Conservation (phyloP, 495 filamentous ascomycete genomes). For the Annulohypoxylon bovei region DNA sequence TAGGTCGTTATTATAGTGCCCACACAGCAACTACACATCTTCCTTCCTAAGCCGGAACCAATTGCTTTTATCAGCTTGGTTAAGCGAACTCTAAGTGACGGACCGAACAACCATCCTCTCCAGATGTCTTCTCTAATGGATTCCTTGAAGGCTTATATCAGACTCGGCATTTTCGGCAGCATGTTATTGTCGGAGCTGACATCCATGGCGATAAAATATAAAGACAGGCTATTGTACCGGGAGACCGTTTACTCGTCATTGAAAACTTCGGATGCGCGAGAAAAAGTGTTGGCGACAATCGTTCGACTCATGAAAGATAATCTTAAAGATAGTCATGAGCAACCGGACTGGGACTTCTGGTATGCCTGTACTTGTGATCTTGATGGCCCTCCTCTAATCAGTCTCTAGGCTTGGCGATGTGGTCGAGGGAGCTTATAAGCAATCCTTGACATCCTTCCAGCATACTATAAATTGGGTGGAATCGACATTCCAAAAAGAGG, state of each 20-base stretch:
- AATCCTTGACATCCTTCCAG: background rate
- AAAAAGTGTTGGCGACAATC: background rate
- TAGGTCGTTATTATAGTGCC: slow-evolving; percentile 25
- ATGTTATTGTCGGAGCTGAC: background rate
- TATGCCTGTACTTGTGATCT: background rate
- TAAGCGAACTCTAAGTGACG: background rate
- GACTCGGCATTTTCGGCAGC: background rate
- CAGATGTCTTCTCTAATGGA: background rate
- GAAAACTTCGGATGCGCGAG: background rate
- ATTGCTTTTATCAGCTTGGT: background rate
- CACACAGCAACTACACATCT: background rate
- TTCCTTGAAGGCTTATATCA: background rate
- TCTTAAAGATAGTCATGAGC: background rate
- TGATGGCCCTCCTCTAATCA: slow-evolving; percentile 6
- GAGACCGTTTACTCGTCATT: background rate
- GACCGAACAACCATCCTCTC: background rate
- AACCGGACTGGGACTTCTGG: slow-evolving; percentile 18
- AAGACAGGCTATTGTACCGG: background rate
- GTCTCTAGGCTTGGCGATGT: slow-evolving; percentile 14
- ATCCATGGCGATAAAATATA: background rate
- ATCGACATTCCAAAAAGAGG: background rate
- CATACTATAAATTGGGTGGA: background rate
- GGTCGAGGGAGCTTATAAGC: background rate
- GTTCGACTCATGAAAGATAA: background rate
- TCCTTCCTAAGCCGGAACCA: background rate